These are phyloP conservation scores for Colletotrichum lentis DNA, from an alignment of 2,329 filamentous ascomycete species.

Conservation along the genomic window DNA sequence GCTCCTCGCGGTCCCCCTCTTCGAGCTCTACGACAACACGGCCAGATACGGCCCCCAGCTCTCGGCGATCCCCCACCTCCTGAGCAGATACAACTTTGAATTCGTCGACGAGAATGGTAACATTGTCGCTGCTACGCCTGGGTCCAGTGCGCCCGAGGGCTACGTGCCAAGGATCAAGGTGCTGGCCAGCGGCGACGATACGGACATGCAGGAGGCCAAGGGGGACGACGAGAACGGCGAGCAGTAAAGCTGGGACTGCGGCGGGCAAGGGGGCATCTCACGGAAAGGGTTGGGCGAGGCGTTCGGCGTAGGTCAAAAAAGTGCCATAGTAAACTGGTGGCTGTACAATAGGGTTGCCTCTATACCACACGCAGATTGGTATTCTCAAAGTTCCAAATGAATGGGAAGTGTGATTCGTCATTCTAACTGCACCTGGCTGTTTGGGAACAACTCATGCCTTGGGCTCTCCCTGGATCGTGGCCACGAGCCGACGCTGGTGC, in stretches of 20 bases:
- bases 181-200: constrained; percentile 67
- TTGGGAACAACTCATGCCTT: constrained; percentile 52
- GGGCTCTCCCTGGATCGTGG: constrained; percentile 88
- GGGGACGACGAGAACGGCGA: constrained; percentile 58
- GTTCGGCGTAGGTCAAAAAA: constrained; percentile 39
- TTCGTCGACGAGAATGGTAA: constrained; percentile 94
- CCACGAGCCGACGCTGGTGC: constrained; percentile 83
- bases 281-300: constrained; percentile 34
- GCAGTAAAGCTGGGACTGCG: constrained; percentile 22
- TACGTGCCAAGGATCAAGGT: constrained; percentile 72
- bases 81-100: constrained; percentile 96
- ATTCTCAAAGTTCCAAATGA: not conserved
- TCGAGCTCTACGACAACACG: constrained; percentile 98
- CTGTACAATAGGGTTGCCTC: constrained; percentile 33
- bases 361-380: constrained; percentile 18
- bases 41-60: constrained; percentile 94
- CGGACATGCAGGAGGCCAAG: constrained; percentile 63
- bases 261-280: constrained; percentile 7
- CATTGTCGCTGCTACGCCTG: constrained; percentile 84
- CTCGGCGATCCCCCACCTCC: constrained; percentile 92
- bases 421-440: not conserved
- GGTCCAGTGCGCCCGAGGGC: constrained; percentile 66
- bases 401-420: constrained; percentile 1
- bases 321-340: constrained; percentile 23
- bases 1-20: constrained; percentile 92